Conservation (phyloP, 148 eudicot genomes). For the Cornus florida region DNA sequence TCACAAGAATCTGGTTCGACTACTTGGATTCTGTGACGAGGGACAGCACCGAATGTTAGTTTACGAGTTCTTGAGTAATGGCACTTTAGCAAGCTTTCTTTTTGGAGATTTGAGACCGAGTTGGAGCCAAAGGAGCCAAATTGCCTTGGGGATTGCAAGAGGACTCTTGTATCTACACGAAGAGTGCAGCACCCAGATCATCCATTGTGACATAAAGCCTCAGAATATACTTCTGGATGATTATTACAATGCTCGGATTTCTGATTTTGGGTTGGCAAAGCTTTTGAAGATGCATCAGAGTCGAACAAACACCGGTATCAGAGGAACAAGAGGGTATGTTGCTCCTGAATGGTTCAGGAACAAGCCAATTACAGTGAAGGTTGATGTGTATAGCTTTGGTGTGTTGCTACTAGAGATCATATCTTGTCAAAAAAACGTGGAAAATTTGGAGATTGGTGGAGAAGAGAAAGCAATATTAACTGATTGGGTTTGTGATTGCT, state of each 20-base stretch:
- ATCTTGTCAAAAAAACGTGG: neutral
- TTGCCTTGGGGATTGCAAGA: slow-evolving; percentile 20
- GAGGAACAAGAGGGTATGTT: slow-evolving; percentile 8
- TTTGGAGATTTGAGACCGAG: slow-evolving; percentile 12
- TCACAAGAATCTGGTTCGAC: slow-evolving; percentile 12
- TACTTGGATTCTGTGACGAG: slow-evolving; percentile 14
- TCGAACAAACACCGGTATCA: neutral
- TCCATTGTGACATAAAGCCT: slow-evolving; percentile 1
- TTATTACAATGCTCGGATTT: neutral
- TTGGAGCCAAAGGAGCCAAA: slow-evolving; percentile 10
- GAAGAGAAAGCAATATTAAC: neutral
- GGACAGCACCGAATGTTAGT: slow-evolving; percentile 18
- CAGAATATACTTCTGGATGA: slow-evolving; percentile 2
- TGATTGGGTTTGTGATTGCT: neutral
- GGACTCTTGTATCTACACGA: slow-evolving; percentile 9
- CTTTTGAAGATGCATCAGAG: neutral
- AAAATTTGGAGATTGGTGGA: neutral
- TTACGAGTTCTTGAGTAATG: slow-evolving; percentile 21
- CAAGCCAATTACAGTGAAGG: neutral
- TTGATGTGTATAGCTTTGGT: slow-evolving; percentile 13
- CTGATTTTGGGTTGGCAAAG: slow-evolving; percentile 5
- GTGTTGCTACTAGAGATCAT: slow-evolving; percentile 8
- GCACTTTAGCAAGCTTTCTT: slow-evolving; percentile 13
- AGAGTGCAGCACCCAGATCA: slow-evolving; percentile 19
- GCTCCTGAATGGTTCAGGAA: slow-evolving; percentile 12